These are phyloP conservation scores for Micromonas pusilla DNA, from an alignment of 139 green algal genomes.

Conservation along the genomic window DNA sequence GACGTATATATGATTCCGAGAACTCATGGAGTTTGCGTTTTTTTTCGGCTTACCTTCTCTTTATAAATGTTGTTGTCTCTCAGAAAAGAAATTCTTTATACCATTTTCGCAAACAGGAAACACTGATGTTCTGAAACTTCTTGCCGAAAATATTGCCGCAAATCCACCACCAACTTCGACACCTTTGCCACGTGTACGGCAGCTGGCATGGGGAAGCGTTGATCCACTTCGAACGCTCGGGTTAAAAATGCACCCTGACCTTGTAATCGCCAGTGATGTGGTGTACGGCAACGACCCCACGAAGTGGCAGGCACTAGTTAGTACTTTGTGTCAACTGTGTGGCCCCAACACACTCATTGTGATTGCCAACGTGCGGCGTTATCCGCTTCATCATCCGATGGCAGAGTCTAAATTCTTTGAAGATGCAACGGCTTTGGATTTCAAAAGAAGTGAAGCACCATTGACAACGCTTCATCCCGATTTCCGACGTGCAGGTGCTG, in stretches of 20 bases:
- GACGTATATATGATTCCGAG: neutral
- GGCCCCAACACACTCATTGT: slow-evolving; percentile 24
- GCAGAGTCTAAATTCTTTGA: slow-evolving; percentile 24
- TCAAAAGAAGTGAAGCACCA: slow-evolving; percentile 4
- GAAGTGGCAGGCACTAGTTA: slow-evolving; percentile 23
- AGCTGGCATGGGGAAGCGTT: slow-evolving; percentile 22
- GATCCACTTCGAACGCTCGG: neutral
- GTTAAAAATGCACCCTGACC: slow-evolving; percentile 1
- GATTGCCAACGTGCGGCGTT: slow-evolving; percentile 31
- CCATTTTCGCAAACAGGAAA: too few species aligned
- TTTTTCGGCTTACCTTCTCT: too few species aligned
- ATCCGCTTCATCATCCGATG: slow-evolving; percentile 30
- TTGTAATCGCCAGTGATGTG: slow-evolving; percentile 26
- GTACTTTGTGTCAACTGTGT: slow-evolving; percentile 2
- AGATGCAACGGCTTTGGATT: slow-evolving; percentile 13
- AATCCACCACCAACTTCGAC: neutral
- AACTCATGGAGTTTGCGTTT: neutral
- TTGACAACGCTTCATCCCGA: slow-evolving; percentile 16
- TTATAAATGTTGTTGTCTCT: slow-evolving; percentile 10
- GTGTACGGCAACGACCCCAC: slow-evolving; percentile 31
- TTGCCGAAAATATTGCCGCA: neutral
- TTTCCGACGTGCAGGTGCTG: slow-evolving; percentile 20
- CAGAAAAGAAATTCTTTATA: neutral
- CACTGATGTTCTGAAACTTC: slow-evolving; percentile 15
- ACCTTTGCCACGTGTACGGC: neutral